phyloP scores from a whole-genome alignment of 2,329 filamentous ascomycete genomes.

The Beauveria bassiana region DNA sequence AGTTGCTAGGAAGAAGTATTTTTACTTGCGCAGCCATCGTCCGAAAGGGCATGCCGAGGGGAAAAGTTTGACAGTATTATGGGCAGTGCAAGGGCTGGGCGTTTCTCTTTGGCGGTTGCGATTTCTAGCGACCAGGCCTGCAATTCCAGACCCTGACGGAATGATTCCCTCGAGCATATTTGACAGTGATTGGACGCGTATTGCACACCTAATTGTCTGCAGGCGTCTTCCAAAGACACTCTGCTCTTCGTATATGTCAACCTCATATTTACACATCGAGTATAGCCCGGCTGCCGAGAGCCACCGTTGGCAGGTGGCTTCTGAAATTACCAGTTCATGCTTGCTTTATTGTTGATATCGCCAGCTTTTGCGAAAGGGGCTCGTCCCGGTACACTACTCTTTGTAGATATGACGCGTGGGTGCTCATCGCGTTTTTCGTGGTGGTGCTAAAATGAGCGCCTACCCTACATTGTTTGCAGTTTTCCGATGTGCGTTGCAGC shows the following conservation, averaged over 20 bases:
- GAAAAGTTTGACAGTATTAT: conserved; percentile 7
- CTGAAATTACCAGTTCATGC: not conserved
- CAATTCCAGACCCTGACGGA: conserved; percentile 19
- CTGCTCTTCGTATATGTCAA: conserved; percentile 25
- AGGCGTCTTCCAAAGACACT: conserved; percentile 23
- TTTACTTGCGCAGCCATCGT: too few relatives aligned
- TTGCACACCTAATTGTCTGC: conserved; percentile 16
- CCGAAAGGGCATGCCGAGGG: too few relatives aligned
- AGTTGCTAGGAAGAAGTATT: too few relatives aligned
- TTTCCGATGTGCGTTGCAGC: too few relatives aligned
- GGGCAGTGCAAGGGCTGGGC: too few relatives aligned
- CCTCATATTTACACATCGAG: conserved; percentile 22
- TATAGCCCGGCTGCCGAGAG: conserved; percentile 27
- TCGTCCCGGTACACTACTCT: too few relatives aligned
- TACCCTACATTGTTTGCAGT: not conserved
- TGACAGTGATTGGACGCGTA: conserved; percentile 14
- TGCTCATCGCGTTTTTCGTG: not conserved
- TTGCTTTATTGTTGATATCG: not conserved
- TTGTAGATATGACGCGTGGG: not conserved
- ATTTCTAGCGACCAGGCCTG: conserved; percentile 22
- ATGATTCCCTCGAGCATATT: conserved; percentile 4
- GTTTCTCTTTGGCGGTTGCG: not conserved
- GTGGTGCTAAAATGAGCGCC: not conserved
- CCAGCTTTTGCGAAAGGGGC: not conserved
- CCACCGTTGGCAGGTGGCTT: conserved; percentile 19